These are phyloP conservation scores for Debaryomycetaceae sp. DNA, from an alignment of 1,139 yeast species.

Conservation along the genomic window DNA sequence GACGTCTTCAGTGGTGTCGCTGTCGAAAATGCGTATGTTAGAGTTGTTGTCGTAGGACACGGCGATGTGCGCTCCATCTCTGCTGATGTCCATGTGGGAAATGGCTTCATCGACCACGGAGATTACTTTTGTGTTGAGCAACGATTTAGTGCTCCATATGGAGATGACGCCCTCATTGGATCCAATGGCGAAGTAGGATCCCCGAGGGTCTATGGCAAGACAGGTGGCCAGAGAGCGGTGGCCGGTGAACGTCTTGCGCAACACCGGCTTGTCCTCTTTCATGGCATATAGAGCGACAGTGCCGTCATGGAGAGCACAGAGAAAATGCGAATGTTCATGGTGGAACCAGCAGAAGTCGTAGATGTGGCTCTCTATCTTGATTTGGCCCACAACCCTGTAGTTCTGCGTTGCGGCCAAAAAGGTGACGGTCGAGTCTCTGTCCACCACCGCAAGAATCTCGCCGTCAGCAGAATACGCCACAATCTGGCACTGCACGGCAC, in stretches of 20 bases:
- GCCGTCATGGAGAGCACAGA: slow-evolving; percentile 41
- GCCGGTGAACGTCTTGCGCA: slow-evolving; percentile 34
- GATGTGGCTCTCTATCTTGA: slow-evolving; percentile 23
- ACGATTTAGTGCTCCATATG: slow-evolving; percentile 50
- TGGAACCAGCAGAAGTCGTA: slow-evolving; percentile 40
- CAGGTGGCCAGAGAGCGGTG: slow-evolving; percentile 55
- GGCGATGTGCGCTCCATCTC: slow-evolving; percentile 45
- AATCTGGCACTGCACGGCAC: slow-evolving; percentile 21
- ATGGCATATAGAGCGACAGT: slow-evolving; percentile 25
- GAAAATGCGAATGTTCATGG: slow-evolving; percentile 24
- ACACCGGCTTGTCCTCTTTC: slow-evolving; percentile 15
- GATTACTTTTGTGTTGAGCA: slow-evolving; percentile 44
- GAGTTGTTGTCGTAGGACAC: slow-evolving; percentile 43
- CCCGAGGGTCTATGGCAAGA: slow-evolving; percentile 56
- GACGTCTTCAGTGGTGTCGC: slow-evolving; percentile 25
- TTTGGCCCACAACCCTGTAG: slow-evolving; percentile 24
- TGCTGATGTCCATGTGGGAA: slow-evolving; percentile 37
- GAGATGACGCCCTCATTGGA: slow-evolving; percentile 71
- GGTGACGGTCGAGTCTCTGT: slow-evolving; percentile 30
- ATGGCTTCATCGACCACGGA: slow-evolving; percentile 50
- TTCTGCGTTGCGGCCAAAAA: slow-evolving; percentile 23
- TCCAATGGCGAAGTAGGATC: slow-evolving; percentile 54
- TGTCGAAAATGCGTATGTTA: slow-evolving; percentile 38
- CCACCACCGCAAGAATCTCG: slow-evolving; percentile 45
- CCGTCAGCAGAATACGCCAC: slow-evolving; percentile 56